Evolutionary conservation across 208 protist species (phyloP), one percentile per base, ranked within the genome.

Genomic region (Leishmania turanica): DNA sequence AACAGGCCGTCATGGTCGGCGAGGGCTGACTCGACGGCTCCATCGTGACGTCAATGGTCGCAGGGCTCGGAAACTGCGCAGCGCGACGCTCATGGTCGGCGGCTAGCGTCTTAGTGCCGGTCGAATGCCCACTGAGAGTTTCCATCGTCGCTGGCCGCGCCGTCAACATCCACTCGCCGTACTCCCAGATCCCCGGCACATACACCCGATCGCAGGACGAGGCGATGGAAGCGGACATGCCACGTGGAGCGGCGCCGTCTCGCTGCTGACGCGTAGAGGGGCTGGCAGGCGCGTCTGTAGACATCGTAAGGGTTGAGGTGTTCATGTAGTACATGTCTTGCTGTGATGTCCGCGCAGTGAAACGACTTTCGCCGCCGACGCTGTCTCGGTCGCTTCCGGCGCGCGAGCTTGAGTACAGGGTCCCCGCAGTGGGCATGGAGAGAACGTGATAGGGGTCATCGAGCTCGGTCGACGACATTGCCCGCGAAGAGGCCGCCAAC

Each of bases 151-250:
- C 31, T 47, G 66, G 40, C 17, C 15, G 40, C 31, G 19, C 5
- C 66, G 66, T 40, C 66, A 47, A 47, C 19, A 71, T 24, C 66
- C 66, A 71, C 66, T 71, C 66, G 6, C 19, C 66, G 66, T 49
- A 49, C 66, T 71, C 66, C 66, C 13, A 47, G 21, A 15, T 47
- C 66, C 11, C 66, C 17, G 31, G 66, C 21, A 19, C 37, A 24
- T 24, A 15, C 66, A 45, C 66, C 40, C 66, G 37, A 40, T 71
- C 37, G 13, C 66, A 24, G 40, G 66, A 71, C 5, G 40, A 49
- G 15, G 34, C 31, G 64, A 69, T 40, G 66, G 66, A 71, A 5
- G 40, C 66, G 15, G n/a, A 66, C 60, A n/a, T n/a, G 0, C n/a
- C n/a, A 37, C 66, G 66, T 49, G 40, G 19, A 9, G 66, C 31